These are phyloP conservation scores for Austroboletus niveus DNA, from an alignment of 1,284 basidiomycete genomes.

Conservation along the genomic window DNA sequence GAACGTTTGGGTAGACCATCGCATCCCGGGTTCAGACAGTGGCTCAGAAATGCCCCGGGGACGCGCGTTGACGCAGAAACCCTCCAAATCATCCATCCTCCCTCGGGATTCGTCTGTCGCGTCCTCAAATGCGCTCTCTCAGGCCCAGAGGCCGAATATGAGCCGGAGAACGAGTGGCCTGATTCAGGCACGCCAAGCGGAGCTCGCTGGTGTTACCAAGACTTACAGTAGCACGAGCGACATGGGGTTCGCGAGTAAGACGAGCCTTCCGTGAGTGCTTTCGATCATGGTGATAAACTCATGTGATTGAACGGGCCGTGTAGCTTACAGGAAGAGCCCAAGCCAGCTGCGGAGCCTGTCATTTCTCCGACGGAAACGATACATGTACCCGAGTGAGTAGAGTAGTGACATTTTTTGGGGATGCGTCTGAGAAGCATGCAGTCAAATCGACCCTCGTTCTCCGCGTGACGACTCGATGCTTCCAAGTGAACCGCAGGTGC, in stretches of 20 bases:
- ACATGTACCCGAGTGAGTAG: conserved; percentile 25
- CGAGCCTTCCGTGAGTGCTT: conserved; percentile 21
- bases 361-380: conserved; percentile 30
- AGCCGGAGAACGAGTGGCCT: conserved; percentile 27
- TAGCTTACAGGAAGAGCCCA: conserved; percentile 37
- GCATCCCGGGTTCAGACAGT: conserved; percentile 13
- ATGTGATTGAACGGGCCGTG: background rate
- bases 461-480: conserved; percentile 33
- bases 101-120: conserved; percentile 24
- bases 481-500: conserved; percentile 30
- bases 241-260: conserved; percentile 19
- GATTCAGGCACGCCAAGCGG: conserved; percentile 28
- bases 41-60: conserved; percentile 20
- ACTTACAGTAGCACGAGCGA: conserved; percentile 31
- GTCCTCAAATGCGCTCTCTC: conserved; percentile 24
- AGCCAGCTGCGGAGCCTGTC: conserved; percentile 6
- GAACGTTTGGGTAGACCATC: conserved; percentile 32
- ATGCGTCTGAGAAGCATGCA: conserved; percentile 8
- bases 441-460: conserved; percentile 34
- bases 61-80: conserved; percentile 15
- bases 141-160: conserved; percentile 17
- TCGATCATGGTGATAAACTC: background rate
- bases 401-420: conserved; percentile 3
- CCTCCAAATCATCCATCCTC: conserved; percentile 27
- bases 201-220: conserved; percentile 31